Percentiles rank a stretch among this genome's conserved stretches.
phyloP scores from a whole-genome alignment of 2,329 filamentous ascomycete genomes.

The Metarhizium robertsii region DNA sequence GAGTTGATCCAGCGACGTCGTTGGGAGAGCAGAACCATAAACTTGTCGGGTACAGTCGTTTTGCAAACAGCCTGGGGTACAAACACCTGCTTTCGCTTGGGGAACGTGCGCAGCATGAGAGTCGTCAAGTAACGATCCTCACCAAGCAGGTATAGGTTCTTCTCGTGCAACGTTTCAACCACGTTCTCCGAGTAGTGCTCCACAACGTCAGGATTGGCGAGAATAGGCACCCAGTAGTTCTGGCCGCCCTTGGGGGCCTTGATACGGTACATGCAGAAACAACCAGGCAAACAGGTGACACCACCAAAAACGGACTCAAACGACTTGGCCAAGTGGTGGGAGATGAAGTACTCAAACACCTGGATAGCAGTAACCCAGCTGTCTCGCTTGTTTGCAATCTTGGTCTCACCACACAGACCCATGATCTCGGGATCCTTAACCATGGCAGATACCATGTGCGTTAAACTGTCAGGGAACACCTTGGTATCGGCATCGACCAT shows the following conservation, averaged over 20 bases:
- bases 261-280: constrained; percentile 99
- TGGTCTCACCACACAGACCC: constrained; percentile 97
- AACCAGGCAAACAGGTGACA: constrained; percentile 96
- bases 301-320: constrained; percentile 98
- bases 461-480: constrained; percentile 95
- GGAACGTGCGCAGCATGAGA: constrained; percentile 96
- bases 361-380: constrained; percentile 97
- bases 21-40: constrained; percentile 87
- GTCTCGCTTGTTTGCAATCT: constrained; percentile 95
- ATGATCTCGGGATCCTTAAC: constrained; percentile 98
- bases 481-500: constrained; percentile 99
- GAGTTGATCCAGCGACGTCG: constrained; percentile 98
- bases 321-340: constrained; percentile 90
- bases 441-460: constrained; percentile 98
- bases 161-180: constrained; percentile 95
- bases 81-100: constrained; percentile 97
- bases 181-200: constrained; percentile 99
- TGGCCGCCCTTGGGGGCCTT: constrained; percentile 97
- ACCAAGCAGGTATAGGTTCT: constrained; percentile 83
- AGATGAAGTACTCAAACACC: constrained; percentile 99
- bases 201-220: constrained; percentile 96
- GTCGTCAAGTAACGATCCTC: constrained; percentile 95
- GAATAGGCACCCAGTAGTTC: constrained; percentile 98
- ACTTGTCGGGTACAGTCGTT: constrained; percentile 88
- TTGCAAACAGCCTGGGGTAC: constrained; percentile 98